Base-by-base conservation (phyloP, 495 filamentous ascomycete species). In the Tetracladium marchalianum region DNA sequence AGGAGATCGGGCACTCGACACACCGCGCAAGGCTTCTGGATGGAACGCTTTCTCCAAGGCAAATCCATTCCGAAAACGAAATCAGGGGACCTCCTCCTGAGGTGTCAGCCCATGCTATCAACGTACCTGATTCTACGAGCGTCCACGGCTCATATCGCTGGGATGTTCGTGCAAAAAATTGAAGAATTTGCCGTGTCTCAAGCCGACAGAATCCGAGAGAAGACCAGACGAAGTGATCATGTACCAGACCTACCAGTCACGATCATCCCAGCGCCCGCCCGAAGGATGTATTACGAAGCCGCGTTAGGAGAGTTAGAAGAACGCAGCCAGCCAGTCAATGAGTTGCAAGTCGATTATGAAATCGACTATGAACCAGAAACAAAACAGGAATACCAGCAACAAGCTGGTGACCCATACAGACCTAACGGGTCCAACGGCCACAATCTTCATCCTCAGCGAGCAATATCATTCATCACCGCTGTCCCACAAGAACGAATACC, bases 261-360 rank as follows among this genome's bases (percentile, higher is more conserved):
- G 7, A 67, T 84, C 19, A 83, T 87, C 39, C 83, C 82, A 0
- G 80, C 83, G 2, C 78, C 79, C 37, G 73, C 75, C 4, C 68
- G 79, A 40, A 27, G 56, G 31, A 39, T 44, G 8, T 51, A 54
- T 38, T 39, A 54, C 5, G 44, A 42, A 13, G 35, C 44, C 11
- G 47, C 52, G 11, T 34, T 52, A 13, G 48, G 50, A 19, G 49
- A 58, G 18, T n/a, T 52, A 1, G 50, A 54, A 22, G 33, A 41
- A 33, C 38, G 36, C 18, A 41, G 17, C 15, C 38, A 46, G 17
- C 33, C 11, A 39, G 9, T 33, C 34, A 16, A 22, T 8, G 22
- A 40, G 16, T 31, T 27, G 19, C 8, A 32, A 43, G 11, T 43
- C 44, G 40, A 52, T 12, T 32, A 31, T 35, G 10, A 27, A 10